Evolutionary conservation across 139 green algal species (phyloP).

Genomic region (Gonium pectorale): DNA sequence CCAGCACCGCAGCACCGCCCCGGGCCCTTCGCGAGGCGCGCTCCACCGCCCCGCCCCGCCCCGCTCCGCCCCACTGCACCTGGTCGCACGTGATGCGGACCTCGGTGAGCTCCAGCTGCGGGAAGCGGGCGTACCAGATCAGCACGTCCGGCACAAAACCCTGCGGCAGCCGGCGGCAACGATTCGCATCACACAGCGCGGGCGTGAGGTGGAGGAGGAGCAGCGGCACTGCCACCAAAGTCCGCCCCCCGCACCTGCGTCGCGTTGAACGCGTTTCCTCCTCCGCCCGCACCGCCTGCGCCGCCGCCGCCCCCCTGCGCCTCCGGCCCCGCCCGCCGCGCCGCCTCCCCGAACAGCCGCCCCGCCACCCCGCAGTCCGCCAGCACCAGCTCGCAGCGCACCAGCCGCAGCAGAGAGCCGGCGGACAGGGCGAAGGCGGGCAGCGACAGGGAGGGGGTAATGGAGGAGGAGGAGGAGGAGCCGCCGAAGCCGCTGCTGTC

Average conservation of each 20-base stretch:
- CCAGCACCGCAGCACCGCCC: no score
- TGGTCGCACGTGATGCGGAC: slow-evolving; percentile 7
- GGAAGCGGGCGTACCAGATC: background rate
- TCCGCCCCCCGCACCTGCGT: background rate
- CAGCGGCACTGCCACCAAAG: background rate
- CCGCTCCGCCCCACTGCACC: no score
- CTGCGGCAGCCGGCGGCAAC: background rate
- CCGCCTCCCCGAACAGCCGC: background rate
- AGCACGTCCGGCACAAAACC: background rate
- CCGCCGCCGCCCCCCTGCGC: background rate
- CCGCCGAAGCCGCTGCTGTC: no score
- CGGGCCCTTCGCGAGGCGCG: no score
- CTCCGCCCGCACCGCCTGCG: background rate
- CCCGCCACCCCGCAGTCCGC: slow-evolving; percentile 14
- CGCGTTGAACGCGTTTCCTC: background rate
- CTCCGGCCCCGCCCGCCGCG: background rate
- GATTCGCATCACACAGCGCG: background rate
- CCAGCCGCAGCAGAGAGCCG: slow-evolving; percentile 1
- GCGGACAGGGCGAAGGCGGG: background rate
- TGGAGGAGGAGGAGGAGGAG: no score
- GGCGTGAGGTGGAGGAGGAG: background rate
- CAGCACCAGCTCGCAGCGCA: slow-evolving; percentile 12
- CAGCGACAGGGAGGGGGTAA: slow-evolving; percentile 1
- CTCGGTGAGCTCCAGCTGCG: background rate
- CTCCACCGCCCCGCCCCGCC: no score